Evolutionary conservation across 169 alveolate genomes (phyloP).

Genomic region (Plasmodium coatneyi): DNA sequence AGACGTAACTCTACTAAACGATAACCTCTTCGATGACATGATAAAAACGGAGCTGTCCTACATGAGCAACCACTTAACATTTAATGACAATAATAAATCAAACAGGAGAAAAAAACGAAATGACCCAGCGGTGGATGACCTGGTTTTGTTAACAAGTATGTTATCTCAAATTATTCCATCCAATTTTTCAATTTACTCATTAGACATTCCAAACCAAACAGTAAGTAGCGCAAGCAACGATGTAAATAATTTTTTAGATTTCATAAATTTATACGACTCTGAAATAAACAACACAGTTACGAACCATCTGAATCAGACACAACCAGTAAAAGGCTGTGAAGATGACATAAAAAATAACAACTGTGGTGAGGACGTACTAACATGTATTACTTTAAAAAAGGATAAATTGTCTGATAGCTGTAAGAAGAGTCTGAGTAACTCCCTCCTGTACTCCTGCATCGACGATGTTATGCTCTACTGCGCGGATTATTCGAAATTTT

Average conservation of each 20-base stretch:
- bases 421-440: constrained; percentile 32
- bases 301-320: constrained; percentile 22
- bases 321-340: constrained; percentile 72
- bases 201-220: constrained; percentile 11
- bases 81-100: constrained; percentile 52
- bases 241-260: constrained; percentile 27
- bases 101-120: constrained; percentile 45
- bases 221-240: constrained; percentile 6
- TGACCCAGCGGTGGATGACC: constrained; percentile 30
- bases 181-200: constrained; percentile 44
- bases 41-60: constrained; percentile 31
- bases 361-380: constrained; percentile 55
- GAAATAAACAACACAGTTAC: constrained; percentile 42
- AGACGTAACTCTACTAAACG: constrained; percentile 20
- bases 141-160: constrained; percentile 49
- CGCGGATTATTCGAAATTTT: constrained; percentile 47
- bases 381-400: constrained; percentile 65
- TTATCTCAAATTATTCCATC: constrained; percentile 51
- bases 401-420: constrained; percentile 48
- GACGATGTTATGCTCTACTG: constrained; percentile 25
- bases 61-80: constrained; percentile 44
- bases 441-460: constrained; percentile 54
- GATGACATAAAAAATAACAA: constrained; percentile 67
- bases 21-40: constrained; percentile 27
- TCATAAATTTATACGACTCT: constrained; percentile 41